Conservation (phyloP, 83 land plant genomes). For the Diphasiastrum complanatum region DNA sequence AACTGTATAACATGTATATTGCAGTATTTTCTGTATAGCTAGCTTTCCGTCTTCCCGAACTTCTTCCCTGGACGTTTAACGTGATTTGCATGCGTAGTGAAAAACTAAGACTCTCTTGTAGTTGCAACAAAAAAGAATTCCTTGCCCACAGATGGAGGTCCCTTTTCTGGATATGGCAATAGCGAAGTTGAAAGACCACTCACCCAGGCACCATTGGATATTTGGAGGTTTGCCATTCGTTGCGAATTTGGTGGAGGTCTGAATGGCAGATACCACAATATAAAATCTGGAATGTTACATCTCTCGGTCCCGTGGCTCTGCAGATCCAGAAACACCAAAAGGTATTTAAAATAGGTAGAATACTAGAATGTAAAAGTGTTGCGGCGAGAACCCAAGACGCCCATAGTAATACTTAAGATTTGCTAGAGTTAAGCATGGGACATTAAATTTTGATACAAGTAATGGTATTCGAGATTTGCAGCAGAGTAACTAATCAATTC, state of each 20-base stretch:
- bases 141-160: background rate
- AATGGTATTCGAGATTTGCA: background rate
- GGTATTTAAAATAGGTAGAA: background rate
- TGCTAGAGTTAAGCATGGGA: background rate
- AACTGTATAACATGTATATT: no score
- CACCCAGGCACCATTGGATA: slow-evolving; percentile 66
- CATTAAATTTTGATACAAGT: background rate
- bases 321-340: background rate
- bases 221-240: slow-evolving; percentile 40
- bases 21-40: no score
- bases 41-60: no score
- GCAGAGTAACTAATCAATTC: background rate
- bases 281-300: slow-evolving; percentile 39
- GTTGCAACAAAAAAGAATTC: background rate
- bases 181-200: background rate
- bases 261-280: slow-evolving; percentile 59
- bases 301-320: slow-evolving; percentile 43
- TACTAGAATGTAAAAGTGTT: no score
- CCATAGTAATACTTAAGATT: background rate
- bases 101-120: no score
- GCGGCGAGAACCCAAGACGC: no score
- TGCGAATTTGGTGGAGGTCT: slow-evolving; percentile 41
- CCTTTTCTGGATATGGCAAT: background rate
- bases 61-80: no score
- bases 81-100: no score